Evolutionary conservation across 2,329 filamentous ascomycete genomes (phyloP).

Genomic region (Penicillium palitans): DNA sequence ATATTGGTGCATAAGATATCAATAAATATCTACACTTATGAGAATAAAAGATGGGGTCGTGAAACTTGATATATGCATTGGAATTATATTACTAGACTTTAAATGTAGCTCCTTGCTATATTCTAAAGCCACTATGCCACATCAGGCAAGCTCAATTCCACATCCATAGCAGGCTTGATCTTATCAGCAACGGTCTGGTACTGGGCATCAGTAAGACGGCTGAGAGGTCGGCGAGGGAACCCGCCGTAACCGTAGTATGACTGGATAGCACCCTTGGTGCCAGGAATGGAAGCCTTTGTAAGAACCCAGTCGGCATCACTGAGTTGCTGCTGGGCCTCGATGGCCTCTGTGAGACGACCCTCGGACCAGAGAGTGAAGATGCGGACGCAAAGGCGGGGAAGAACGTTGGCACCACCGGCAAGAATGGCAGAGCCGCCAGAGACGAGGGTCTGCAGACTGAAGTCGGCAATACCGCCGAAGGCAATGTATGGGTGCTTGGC

Average conservation of each 20-base stretch:
- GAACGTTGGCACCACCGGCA: conserved; percentile 81
- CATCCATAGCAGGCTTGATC: conserved; percentile 39
- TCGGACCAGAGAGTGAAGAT: conserved; percentile 76
- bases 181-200: conserved; percentile 34
- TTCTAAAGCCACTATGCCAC: conserved; percentile 28
- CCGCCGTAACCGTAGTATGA: conserved; percentile 82
- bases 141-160: conserved; percentile 39
- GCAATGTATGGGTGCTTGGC: conserved; percentile 67
- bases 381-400: conserved; percentile 78
- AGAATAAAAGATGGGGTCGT: background rate
- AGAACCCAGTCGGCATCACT: conserved; percentile 80
- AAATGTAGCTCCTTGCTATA: background rate
- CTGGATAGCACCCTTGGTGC: conserved; percentile 82
- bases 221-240: conserved; percentile 65
- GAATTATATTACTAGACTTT: conserved; percentile 3
- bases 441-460: conserved; percentile 77
- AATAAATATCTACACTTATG: background rate
- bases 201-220: conserved; percentile 34
- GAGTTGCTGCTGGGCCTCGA: conserved; percentile 72
- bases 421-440: conserved; percentile 83
- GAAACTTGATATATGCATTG: conserved; percentile 2
- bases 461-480: conserved; percentile 86
- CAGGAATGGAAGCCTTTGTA: conserved; percentile 79
- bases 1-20: too few species aligned
- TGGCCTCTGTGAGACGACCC: conserved; percentile 74